Evolutionary conservation across 1,284 basidiomycete species (phyloP).

Genomic region (Tilletia indica): DNA sequence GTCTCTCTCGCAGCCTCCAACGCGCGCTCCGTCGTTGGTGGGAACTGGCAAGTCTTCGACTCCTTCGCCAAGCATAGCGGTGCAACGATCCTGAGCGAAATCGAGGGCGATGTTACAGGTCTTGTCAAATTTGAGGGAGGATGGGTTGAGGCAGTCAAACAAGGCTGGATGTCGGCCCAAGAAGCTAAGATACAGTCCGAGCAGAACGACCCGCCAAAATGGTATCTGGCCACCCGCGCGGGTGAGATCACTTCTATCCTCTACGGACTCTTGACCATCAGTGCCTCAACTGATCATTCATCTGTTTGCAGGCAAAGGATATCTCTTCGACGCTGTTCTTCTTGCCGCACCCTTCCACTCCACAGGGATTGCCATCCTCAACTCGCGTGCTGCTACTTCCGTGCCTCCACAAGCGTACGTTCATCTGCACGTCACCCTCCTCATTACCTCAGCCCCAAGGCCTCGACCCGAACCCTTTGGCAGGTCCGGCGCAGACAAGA

Average conservation of each 20-base stretch:
- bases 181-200: background rate
- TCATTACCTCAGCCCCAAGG: constrained; percentile 70
- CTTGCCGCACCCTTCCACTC: constrained; percentile 51
- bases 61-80: constrained; percentile 71
- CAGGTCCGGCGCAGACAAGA: constrained; percentile 57
- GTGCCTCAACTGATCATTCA: background rate
- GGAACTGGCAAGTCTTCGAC: constrained; percentile 84
- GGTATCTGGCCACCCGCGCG: constrained; percentile 47
- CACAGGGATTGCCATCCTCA: constrained; percentile 48
- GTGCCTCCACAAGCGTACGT: constrained; percentile 74
- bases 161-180: background rate
- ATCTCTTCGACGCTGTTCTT: constrained; percentile 48
- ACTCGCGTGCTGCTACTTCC: constrained; percentile 50
- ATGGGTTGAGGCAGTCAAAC: constrained; percentile 25
- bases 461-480: constrained; percentile 74
- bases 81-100: constrained; percentile 54
- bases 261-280: background rate
- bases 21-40: constrained; percentile 70
- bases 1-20: constrained; percentile 72
- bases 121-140: constrained; percentile 34
- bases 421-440: constrained; percentile 80
- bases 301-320: constrained; percentile 30
- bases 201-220: constrained; percentile 25
- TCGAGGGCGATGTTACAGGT: constrained; percentile 47
- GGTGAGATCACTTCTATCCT: constrained; percentile 15